phyloP scores from a whole-genome alignment of 345 rosid species.

The Anacardium occidentale region DNA sequence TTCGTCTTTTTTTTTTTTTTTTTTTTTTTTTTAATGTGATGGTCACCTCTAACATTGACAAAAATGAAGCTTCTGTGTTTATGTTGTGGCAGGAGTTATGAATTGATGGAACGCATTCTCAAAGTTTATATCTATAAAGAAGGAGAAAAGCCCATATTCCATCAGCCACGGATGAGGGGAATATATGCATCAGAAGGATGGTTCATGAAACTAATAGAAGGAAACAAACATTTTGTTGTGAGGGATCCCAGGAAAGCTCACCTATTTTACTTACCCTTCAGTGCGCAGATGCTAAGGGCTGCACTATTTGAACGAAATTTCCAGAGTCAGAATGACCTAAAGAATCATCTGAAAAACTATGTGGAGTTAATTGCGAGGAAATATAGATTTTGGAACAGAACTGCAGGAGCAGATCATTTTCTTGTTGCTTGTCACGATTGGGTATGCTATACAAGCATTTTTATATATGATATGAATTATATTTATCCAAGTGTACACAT shows the following conservation, averaged over 20 bases:
- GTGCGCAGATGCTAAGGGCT: conserved; percentile 53
- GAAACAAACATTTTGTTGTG: conserved; percentile 65
- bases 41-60: background rate
- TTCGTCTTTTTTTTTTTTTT: too few species aligned
- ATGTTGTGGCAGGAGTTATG: conserved; percentile 61
- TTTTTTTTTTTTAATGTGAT: background rate
- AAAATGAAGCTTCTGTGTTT: conserved; percentile 12
- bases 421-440: conserved; percentile 96
- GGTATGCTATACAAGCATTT: conserved; percentile 47
- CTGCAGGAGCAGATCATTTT: conserved; percentile 82
- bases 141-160: conserved; percentile 83
- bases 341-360: conserved; percentile 50
- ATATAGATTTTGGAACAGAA: conserved; percentile 84
- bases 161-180: conserved; percentile 65
- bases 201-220: conserved; percentile 88
- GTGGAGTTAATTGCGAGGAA: conserved; percentile 52
- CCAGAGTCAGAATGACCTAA: conserved; percentile 36
- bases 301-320: conserved; percentile 39
- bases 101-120: conserved; percentile 71
- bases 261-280: conserved; percentile 81
- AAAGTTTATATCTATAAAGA: conserved; percentile 78
- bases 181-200: conserved; percentile 93
- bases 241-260: conserved; percentile 81
- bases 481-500: background rate
- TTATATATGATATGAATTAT: background rate